phyloP scores from a whole-genome alignment of 1,284 basidiomycete species.

The Somion occarium region DNA sequence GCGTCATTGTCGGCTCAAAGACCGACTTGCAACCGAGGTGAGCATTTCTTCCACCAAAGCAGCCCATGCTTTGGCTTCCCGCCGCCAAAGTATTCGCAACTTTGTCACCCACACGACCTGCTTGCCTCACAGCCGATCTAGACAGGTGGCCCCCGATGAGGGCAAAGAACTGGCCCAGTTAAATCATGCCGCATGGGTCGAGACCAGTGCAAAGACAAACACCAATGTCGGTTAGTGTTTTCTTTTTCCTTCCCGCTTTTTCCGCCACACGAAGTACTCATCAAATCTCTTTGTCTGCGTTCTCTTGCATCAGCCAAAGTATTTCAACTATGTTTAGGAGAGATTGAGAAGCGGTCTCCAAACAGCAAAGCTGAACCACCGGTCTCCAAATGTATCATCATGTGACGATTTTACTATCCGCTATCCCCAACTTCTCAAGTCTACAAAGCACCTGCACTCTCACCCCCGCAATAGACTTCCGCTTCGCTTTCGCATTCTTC shows the following conservation, averaged over 20 bases:
- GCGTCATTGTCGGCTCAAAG: constrained; percentile 97
- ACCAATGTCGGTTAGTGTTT: constrained; percentile 79
- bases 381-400: constrained; percentile 59
- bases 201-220: constrained; percentile 88
- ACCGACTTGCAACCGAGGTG: constrained; percentile 77
- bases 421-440: constrained; percentile 9
- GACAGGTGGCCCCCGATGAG: constrained; percentile 75
- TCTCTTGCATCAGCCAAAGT: constrained; percentile 59
- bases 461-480: constrained; percentile 15
- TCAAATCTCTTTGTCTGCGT: neutral
- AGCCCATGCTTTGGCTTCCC: neutral
- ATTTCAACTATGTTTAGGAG: constrained; percentile 82
- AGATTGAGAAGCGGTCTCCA: constrained; percentile 76
- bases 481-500: constrained; percentile 12
- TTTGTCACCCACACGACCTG: constrained; percentile 9
- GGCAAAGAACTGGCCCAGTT: constrained; percentile 73
- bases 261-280: constrained; percentile 5
- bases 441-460: constrained; percentile 12
- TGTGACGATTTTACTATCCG: constrained; percentile 45
- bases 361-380: constrained; percentile 55
- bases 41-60: constrained; percentile 20
- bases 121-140: constrained; percentile 37
- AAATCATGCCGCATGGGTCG: constrained; percentile 77
- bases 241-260: neutral
- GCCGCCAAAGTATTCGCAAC: constrained; percentile 3